phyloP scores from a whole-genome alignment of 2,329 filamentous ascomycete genomes.

The Plectosphaerella cucumerina region DNA sequence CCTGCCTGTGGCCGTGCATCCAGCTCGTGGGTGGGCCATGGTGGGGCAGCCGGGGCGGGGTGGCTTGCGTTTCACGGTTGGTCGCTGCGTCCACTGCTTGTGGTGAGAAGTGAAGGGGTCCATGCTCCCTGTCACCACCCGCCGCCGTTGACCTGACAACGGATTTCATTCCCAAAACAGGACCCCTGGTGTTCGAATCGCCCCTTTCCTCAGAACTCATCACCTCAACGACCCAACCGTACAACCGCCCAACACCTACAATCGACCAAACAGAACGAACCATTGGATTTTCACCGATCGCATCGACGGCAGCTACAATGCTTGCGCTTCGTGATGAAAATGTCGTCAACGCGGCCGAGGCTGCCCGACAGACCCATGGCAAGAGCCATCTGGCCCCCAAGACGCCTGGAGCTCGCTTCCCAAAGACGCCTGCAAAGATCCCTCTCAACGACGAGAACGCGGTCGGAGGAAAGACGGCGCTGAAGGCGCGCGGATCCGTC shows the following conservation, averaged over 20 bases:
- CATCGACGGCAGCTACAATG: conserved; percentile 6
- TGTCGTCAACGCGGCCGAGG: conserved; percentile 13
- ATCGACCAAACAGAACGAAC: not conserved
- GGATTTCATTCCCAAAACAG: not conserved
- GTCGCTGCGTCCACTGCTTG: not conserved
- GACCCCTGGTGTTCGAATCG: too few species aligned
- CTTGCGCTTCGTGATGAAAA: conserved; percentile 14
- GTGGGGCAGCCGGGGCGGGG: not conserved
- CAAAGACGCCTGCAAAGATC: conserved; percentile 79
- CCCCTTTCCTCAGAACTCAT: not conserved
- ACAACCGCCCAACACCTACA: not conserved
- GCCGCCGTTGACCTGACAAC: not conserved
- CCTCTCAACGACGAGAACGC: conserved; percentile 83
- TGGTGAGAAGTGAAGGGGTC: not conserved
- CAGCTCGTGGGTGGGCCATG: not conserved
- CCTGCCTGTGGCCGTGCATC: conserved; percentile 1
- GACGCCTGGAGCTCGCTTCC: conserved; percentile 70
- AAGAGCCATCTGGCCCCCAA: conserved; percentile 55
- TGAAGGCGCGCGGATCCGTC: conserved; percentile 41
- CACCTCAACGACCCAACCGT: not conserved
- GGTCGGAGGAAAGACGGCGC: conserved; percentile 53
- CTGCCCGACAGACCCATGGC: conserved; percentile 12
- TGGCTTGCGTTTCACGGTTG: too few species aligned
- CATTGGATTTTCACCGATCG: not conserved
- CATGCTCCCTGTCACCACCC: not conserved